Percentiles rank a stretch among this genome's conserved stretches.
These are phyloP conservation scores for Entomortierella lignicola DNA, from an alignment of 192 early-diverging fungal genomes.

Conservation along the genomic window DNA sequence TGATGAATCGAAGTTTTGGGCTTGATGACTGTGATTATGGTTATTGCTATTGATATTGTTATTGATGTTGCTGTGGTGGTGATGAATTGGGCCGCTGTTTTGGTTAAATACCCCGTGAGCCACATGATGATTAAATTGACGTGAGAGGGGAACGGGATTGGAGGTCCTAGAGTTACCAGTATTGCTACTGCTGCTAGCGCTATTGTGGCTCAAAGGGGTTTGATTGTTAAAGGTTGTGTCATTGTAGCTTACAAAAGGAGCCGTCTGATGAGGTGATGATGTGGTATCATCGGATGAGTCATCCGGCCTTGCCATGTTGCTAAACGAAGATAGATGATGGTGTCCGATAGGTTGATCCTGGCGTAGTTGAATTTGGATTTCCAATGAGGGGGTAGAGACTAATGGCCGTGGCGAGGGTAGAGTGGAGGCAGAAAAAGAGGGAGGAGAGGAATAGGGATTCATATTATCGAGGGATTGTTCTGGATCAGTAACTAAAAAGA, in stretches of 20 bases:
- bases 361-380: conserved; percentile 3
- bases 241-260: neutral
- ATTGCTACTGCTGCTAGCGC: neutral
- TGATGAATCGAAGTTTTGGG: conserved; percentile 5
- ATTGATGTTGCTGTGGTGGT: neutral
- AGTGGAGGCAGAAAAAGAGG: neutral
- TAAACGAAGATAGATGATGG: neutral
- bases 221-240: neutral
- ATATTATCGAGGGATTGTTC: neutral
- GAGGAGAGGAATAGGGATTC: conserved; percentile 1
- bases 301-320: neutral
- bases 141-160: neutral
- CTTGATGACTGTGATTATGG: conserved; percentile 10
- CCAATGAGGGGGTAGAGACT: neutral
- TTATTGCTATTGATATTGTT: neutral
- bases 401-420: neutral
- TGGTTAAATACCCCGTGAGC: neutral
- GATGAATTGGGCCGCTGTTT: neutral
- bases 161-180: neutral
- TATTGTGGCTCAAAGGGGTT: neutral
- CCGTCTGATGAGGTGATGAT: neutral
- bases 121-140: neutral
- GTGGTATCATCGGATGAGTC: neutral
- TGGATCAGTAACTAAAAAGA: neutral
- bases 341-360: neutral